Conservation (phyloP, 306 rosid genomes). For the Trifolium fragiferum region DNA sequence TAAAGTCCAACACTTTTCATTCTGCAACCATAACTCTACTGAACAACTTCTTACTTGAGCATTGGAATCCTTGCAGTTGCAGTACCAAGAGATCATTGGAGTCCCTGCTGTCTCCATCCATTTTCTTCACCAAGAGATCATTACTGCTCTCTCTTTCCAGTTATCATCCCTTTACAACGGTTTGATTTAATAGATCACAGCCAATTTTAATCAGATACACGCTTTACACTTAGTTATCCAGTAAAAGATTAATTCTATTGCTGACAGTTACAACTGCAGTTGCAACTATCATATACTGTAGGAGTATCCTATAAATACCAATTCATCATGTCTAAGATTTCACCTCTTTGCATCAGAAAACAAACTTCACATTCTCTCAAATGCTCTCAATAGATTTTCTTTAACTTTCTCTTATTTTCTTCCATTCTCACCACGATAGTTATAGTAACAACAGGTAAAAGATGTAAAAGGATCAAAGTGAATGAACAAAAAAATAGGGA, state of each 20-base stretch:
- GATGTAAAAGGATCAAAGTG: slow-evolving; percentile 1
- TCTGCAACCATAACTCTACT: too few relatives aligned
- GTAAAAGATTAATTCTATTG: slow-evolving; percentile 1
- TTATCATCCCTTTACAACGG: neutral
- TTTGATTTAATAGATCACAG: neutral
- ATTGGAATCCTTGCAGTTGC: too few relatives aligned
- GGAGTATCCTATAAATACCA: neutral
- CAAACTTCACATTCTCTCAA: slow-evolving; percentile 7
- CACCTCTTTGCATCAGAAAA: slow-evolving; percentile 13
- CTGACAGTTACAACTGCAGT: neutral
- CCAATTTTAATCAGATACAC: neutral
- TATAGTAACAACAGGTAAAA: neutral
- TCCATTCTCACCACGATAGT: neutral
- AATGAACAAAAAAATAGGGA: neutral
- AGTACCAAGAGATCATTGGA: neutral
- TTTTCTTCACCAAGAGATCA: slow-evolving; percentile 4
- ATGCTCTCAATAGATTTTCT: slow-evolving; percentile 11
- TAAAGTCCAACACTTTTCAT: too few relatives aligned
- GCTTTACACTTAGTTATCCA: neutral
- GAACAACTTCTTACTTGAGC: too few relatives aligned
- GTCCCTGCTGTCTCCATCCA: neutral
- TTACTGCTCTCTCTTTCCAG: neutral
- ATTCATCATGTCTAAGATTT: neutral
- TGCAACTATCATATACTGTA: neutral
- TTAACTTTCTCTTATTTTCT: slow-evolving; percentile 13